A percentile compares a stretch with the other conserved stretches of the same genome.
These are phyloP conservation scores for Marsdenia floribunda DNA, from an alignment of 257 asterid genomes.

Conservation along the genomic window DNA sequence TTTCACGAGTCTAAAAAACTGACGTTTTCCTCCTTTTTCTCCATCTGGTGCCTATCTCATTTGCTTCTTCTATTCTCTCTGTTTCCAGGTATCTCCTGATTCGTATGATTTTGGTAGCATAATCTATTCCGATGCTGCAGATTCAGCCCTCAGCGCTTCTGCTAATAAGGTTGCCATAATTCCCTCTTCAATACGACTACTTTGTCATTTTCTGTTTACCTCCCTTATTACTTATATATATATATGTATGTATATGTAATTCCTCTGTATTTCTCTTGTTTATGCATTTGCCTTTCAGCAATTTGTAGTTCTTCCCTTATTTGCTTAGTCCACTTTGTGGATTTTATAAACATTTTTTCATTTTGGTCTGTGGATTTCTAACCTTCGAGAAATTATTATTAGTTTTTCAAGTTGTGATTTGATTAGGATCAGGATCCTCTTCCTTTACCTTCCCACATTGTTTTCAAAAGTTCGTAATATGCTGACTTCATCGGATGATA, in stretches of 20 bases:
- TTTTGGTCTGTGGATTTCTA: too few relatives aligned
- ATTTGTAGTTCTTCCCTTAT: not conserved
- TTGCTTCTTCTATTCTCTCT: not conserved
- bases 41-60: not conserved
- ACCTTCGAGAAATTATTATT: not conserved
- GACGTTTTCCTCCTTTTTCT: not conserved
- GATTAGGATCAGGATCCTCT: not conserved
- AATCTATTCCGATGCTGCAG: conserved; percentile 27
- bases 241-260: not conserved
- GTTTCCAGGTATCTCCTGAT: conserved; percentile 37
- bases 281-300: not conserved
- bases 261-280: not conserved
- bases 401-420: not conserved
- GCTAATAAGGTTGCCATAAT: conserved; percentile 42
- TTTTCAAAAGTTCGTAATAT: not conserved
- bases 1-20: not conserved
- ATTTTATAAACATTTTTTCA: not conserved
- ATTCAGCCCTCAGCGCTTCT: conserved; percentile 36
- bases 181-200: not conserved
- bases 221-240: not conserved
- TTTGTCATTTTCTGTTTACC: not conserved
- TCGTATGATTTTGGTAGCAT: conserved; percentile 21
- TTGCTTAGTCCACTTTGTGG: not conserved
- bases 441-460: not conserved
- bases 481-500: not conserved